Conservation (phyloP, 257 asterid species). For the Striga asiatica region DNA sequence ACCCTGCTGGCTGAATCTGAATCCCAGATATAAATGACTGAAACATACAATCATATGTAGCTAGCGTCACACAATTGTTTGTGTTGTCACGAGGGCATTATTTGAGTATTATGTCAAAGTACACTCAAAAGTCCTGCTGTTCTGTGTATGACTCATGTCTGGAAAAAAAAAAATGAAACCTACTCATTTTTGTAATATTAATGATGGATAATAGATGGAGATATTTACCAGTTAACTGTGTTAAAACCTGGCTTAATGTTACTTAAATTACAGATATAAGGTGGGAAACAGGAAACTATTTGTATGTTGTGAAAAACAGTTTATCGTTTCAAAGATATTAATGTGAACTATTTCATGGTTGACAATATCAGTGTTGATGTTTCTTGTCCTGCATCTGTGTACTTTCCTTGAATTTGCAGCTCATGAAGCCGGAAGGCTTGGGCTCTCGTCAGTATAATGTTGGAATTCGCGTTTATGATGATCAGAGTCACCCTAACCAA, state of each 20-base stretch:
- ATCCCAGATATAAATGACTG: background rate
- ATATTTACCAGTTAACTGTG: background rate
- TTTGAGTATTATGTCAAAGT: background rate
- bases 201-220: background rate
- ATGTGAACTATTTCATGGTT: background rate
- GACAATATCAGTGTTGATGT: slow-evolving; percentile 8
- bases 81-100: background rate
- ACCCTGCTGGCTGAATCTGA: background rate
- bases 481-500: slow-evolving; percentile 31
- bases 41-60: background rate
- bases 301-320: background rate
- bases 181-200: background rate
- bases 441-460: slow-evolving; percentile 61
- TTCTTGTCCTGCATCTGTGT: slow-evolving; percentile 16
- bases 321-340: background rate
- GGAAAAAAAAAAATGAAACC: background rate
- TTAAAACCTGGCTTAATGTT: background rate
- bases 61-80: background rate
- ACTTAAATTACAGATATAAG: background rate
- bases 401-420: slow-evolving; percentile 40
- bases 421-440: slow-evolving; percentile 52
- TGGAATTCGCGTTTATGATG: slow-evolving; percentile 45
- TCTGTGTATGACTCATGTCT: background rate
- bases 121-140: background rate
- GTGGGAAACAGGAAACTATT: background rate